Evolutionary conservation across 2,329 filamentous ascomycete genomes (phyloP), one percentile per base, ranked within the genome.

Genomic region (Chaetomiaceae sp.): DNA sequence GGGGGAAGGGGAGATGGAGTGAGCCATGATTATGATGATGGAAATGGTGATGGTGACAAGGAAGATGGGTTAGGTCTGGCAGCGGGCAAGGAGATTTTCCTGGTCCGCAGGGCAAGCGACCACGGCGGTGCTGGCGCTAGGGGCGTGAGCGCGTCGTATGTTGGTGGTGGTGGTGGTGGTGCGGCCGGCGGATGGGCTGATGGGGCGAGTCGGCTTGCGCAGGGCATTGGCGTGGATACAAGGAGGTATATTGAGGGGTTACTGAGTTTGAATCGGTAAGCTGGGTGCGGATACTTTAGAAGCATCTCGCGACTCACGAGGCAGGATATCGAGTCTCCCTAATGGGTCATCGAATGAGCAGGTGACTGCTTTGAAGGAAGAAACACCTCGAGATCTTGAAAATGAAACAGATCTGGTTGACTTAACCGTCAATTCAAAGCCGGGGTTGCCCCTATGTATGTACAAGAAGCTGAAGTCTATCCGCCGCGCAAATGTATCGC

Each of bases 141-240:
- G 31, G 68, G 69, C 22, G 61, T 66, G 20, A 66, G 68, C 47
- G 59, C 61, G 47, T 65, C 71, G 42, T 62, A 60, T 31, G 51
- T 51, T 43, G 56, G 54, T 38, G 47, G 42, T 14, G 53, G 46
- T 20, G 47, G 42, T 14, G 53, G 46, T 20, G 58, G 51, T 9
- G 54, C 71, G 56, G 64, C 71, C 14, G 61, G 69, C 43, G 63
- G 76, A 53, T 72, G 80, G 75, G 63, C 76, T 40, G 80, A 79
- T 22, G 81, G 81, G 3, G 80, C 83, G 1, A 79, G 76, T 19
- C 78, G 79, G 51, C 68, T 90, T 59, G 83, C 81, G 0, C 84
- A 88, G 63, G 88, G 87, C 0, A 89, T 91, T 58, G 88, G 88
- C 0, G 78, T 91, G 31, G 88, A 91, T 72, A 89, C 87, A 27